Percentiles rank a stretch among this genome's conserved stretches.
Conservation (phyloP, 2,329 filamentous ascomycete genomes). For the Colletotrichum abscissum region DNA sequence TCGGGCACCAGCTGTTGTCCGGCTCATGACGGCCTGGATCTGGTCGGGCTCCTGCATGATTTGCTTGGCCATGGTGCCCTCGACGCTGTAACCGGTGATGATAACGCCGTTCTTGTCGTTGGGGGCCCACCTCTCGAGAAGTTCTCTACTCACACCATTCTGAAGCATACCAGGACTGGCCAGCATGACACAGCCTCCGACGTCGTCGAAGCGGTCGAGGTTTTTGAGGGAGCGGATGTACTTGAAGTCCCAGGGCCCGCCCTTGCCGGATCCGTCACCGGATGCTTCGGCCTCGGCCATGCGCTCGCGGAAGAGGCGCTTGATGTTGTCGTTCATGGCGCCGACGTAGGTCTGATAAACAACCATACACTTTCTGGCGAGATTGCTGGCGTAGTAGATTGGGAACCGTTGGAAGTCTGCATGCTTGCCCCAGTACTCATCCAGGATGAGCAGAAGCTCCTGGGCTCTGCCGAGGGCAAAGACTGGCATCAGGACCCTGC, state of each 20-base stretch:
- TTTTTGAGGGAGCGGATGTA: slow-evolving; percentile 93
- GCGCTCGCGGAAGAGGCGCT: slow-evolving; percentile 89
- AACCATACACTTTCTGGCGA: slow-evolving; percentile 97
- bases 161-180: slow-evolving; percentile 98
- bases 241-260: slow-evolving; percentile 96
- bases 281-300: slow-evolving; percentile 91
- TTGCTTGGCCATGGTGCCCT: slow-evolving; percentile 97
- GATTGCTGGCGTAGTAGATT: slow-evolving; percentile 97
- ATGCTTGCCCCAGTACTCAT: slow-evolving; percentile 96
- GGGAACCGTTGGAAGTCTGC: slow-evolving; percentile 88
- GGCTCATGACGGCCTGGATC: slow-evolving; percentile 93
- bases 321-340: slow-evolving; percentile 99
- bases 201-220: slow-evolving; percentile 94
- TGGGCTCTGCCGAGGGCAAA: slow-evolving; percentile 95
- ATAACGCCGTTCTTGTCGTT: slow-evolving; percentile 98
- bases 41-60: slow-evolving; percentile 95
- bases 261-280: slow-evolving; percentile 79
- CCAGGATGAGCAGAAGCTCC: slow-evolving; percentile 91
- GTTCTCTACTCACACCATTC: slow-evolving; percentile 91
- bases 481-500: slow-evolving; percentile 92
- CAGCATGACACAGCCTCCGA: slow-evolving; percentile 96
- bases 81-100: slow-evolving; percentile 97
- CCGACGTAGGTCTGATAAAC: slow-evolving; percentile 98
- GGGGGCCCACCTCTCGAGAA: slow-evolving; percentile 95
- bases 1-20: slow-evolving; percentile 72